Percentiles rank a stretch among this genome's conserved stretches.
These are phyloP conservation scores for Pythium phragmitis DNA, from an alignment of 352 stramenopile genomes.

Conservation along the genomic window DNA sequence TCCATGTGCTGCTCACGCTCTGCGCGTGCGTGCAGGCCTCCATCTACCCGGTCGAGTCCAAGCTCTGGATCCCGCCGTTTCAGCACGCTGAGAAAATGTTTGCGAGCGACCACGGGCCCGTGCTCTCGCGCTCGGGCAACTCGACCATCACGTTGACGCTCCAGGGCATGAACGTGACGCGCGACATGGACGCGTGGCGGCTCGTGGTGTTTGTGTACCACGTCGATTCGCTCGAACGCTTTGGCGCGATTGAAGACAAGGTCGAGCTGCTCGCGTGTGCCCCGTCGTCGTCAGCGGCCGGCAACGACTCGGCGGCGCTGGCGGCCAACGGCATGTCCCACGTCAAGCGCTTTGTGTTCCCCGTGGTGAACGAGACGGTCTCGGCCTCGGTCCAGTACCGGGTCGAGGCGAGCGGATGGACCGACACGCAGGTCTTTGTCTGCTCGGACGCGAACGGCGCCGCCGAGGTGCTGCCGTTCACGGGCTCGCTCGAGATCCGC, in stretches of 20 bases:
- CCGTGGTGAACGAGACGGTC: slow-evolving; percentile 55
- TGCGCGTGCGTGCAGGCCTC: slow-evolving; percentile 34
- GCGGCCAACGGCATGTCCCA: slow-evolving; percentile 63
- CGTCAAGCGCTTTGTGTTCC: slow-evolving; percentile 63
- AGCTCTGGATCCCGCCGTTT: slow-evolving; percentile 74
- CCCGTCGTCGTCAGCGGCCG: slow-evolving; percentile 26
- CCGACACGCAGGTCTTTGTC: slow-evolving; percentile 78
- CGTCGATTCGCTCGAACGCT: slow-evolving; percentile 64
- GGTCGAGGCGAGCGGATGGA: slow-evolving; percentile 71
- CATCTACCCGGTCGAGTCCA: slow-evolving; percentile 71
- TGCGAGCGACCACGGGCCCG: slow-evolving; percentile 61
- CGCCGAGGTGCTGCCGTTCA: slow-evolving; percentile 56
- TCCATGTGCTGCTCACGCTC: slow-evolving; percentile 13
- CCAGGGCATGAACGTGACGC: slow-evolving; percentile 67
- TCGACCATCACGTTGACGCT: slow-evolving; percentile 73
- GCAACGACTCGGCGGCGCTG: slow-evolving; percentile 22
- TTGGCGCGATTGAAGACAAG: slow-evolving; percentile 60
- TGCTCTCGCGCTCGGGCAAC: slow-evolving; percentile 62
- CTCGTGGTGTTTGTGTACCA: slow-evolving; percentile 86
- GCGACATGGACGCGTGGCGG: slow-evolving; percentile 62
- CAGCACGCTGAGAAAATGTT: slow-evolving; percentile 88
- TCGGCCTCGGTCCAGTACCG: slow-evolving; percentile 50
- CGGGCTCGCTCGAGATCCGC: slow-evolving; percentile 68
- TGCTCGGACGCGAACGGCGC: slow-evolving; percentile 56
- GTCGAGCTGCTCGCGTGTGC: slow-evolving; percentile 73